Base-by-base conservation (phyloP, 176 grass and related monocot genomes). In the Phragmites australis region DNA sequence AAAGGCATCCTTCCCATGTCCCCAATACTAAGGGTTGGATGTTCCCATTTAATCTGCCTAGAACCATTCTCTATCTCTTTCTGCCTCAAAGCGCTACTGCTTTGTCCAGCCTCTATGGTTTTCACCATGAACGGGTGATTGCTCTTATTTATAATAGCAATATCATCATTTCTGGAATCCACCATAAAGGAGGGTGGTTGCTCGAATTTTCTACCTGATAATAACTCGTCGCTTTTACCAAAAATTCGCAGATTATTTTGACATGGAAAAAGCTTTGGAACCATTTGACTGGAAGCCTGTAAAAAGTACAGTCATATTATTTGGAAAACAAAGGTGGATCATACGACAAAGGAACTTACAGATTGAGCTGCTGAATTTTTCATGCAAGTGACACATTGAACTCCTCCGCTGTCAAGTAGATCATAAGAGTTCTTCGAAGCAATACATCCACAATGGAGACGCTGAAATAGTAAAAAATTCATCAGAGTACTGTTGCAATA, bases 371-470 rank as follows among this genome's bases (percentile, higher is more conserved):
- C 90, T 70, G 93, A 82, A 58, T 85, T 89, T 57, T 90, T 99
- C 45, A 96, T 88, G 82, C 97, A 99, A 72, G 68, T 81, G 46
- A 88, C 70, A 68, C 97, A 99, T 42, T 93, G 90, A 83, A 99
- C 93, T 75, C 97, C 97, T 68, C 97, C 93, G 60, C 74, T 95
- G n/a, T 99, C 97, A 82, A 99, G 90, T 37, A 99, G 86, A 84
- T 99, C 97, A 70, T 96, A 99, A 10, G 84, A 96, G 67, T 83
- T 88, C 57, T 89, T 99, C 26, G 97, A 99, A 87, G 97, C 93
- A 73, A 96, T 85, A 67, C 97, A 99, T 22, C 97, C 97, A 31
- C 97, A 99, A 77, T 99, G 97, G 57, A 99, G 84, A 56, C 65
- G 86, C 97, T 99, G 90, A 67, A 87, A 79, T 17, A 72, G 61